These are phyloP conservation scores for Maudiozyma barnettii DNA, from an alignment of 805 yeast genomes.

Conservation along the genomic window DNA sequence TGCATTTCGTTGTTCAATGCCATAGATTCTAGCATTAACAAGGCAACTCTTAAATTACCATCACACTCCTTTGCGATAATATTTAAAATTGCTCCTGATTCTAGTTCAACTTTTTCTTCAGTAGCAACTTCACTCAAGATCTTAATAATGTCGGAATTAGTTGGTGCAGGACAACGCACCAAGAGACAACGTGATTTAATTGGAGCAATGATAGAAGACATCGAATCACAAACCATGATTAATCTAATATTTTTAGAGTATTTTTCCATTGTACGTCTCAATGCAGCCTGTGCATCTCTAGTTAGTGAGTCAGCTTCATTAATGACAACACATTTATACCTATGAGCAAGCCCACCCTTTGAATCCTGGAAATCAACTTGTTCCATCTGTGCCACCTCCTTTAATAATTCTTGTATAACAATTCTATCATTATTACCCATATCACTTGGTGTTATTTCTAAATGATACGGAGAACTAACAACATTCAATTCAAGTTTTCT, in stretches of 20 bases:
- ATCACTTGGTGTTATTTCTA: conserved; percentile 94
- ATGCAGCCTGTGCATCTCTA: conserved; percentile 91
- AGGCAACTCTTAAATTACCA: conserved; percentile 68
- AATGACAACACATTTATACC: conserved; percentile 73
- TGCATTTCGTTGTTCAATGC: conserved; percentile 53
- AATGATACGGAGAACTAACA: conserved; percentile 81
- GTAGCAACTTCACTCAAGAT: conserved; percentile 48
- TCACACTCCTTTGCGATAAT: conserved; percentile 47
- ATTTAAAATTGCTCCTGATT: conserved; percentile 37
- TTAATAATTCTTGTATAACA: conserved; percentile 86
- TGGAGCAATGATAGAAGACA: conserved; percentile 87
- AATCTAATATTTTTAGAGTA: conserved; percentile 81
- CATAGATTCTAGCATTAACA: conserved; percentile 76
- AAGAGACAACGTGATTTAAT: conserved; percentile 86
- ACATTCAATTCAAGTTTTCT: conserved; percentile 85
- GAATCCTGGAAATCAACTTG: conserved; percentile 71
- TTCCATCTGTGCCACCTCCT: conserved; percentile 91
- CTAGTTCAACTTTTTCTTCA: conserved; percentile 41
- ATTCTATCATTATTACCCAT: conserved; percentile 93
- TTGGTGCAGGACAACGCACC: conserved; percentile 81
- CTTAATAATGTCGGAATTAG: conserved; percentile 42
- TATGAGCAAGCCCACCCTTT: conserved; percentile 35
- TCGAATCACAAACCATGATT: conserved; percentile 76
- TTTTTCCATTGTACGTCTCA: conserved; percentile 93
- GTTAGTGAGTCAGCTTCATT: conserved; percentile 87